Percentiles rank a stretch among this genome's conserved stretches.
These are phyloP conservation scores for Debaryomycetaceae sp. DNA, from an alignment of 1,139 yeast species.

Conservation along the genomic window DNA sequence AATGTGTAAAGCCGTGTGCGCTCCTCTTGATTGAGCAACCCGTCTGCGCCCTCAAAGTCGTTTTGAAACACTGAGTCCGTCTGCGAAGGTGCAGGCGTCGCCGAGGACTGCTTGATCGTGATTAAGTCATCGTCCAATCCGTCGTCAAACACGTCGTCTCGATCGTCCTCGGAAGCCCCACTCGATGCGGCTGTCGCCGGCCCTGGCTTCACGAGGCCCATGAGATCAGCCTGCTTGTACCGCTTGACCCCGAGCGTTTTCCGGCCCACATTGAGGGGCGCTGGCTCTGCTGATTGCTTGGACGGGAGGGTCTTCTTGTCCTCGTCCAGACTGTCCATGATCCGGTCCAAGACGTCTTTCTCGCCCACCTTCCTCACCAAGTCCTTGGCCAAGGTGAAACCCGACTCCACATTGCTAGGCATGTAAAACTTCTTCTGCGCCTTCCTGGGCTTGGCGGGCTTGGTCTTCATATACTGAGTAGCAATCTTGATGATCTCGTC, in stretches of 20 bases:
- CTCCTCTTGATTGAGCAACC: constrained; percentile 26
- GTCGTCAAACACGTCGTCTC: constrained; percentile 24
- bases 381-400: constrained; percentile 56
- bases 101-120: constrained; percentile 4
- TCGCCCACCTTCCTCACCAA: constrained; percentile 32
- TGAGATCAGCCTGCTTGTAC: constrained; percentile 3
- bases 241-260: constrained; percentile 17
- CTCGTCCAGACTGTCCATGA: constrained; percentile 3
- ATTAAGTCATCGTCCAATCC: constrained; percentile 25
- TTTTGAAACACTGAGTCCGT: constrained; percentile 10
- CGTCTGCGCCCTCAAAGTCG: constrained; percentile 18
- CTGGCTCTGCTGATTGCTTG: background rate
- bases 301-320: background rate
- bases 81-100: constrained; percentile 1
- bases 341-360: constrained; percentile 7
- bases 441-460: constrained; percentile 19
- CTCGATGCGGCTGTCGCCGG: background rate
- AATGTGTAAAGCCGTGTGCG: constrained; percentile 31
- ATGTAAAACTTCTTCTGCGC: constrained; percentile 50
- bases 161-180: constrained; percentile 13
- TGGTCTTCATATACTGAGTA: constrained; percentile 35
- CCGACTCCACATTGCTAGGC: constrained; percentile 76
- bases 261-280: too few relatives aligned
- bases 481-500: constrained; percentile 71
- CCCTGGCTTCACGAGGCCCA: constrained; percentile 2